Evolutionary conservation across 805 yeast genomes (phyloP).

Genomic region (Isabelozyma gotoi): DNA sequence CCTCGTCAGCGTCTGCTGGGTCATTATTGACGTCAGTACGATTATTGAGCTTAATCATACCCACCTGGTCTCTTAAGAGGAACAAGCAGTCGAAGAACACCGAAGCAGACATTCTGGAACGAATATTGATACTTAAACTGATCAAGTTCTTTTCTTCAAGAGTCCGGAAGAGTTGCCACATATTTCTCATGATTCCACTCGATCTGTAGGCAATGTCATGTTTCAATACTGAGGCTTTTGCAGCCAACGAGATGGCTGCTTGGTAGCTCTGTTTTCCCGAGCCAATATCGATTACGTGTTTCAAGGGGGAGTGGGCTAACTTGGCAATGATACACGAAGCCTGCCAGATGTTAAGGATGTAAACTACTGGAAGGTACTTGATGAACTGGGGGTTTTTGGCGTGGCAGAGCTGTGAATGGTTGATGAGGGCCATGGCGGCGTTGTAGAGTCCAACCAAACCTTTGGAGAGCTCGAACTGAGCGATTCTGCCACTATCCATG

Average conservation of each 20-base stretch:
- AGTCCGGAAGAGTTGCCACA: constrained; percentile 84
- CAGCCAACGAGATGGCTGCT: constrained; percentile 64
- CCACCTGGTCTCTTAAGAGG: constrained; percentile 81
- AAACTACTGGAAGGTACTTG: constrained; percentile 79
- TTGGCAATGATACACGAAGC: constrained; percentile 82
- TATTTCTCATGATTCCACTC: constrained; percentile 88
- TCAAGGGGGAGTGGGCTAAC: constrained; percentile 72
- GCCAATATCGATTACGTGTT: constrained; percentile 62
- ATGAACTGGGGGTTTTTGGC: constrained; percentile 60
- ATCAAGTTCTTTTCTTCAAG: constrained; percentile 53
- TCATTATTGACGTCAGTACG: constrained; percentile 20
- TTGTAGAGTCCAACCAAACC: constrained; percentile 79
- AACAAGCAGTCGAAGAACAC: constrained; percentile 90
- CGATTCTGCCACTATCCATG: constrained; percentile 57
- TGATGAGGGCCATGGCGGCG: constrained; percentile 70
- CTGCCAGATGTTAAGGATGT: constrained; percentile 86
- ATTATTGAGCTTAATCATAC: constrained; percentile 66
- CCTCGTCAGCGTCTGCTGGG: constrained; percentile 24
- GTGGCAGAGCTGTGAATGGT: constrained; percentile 65
- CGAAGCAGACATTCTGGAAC: constrained; percentile 88
- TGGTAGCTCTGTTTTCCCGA: constrained; percentile 71
- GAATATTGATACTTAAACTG: constrained; percentile 52
- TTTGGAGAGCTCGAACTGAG: constrained; percentile 59
- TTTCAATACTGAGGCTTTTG: constrained; percentile 79
- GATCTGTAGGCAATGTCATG: constrained; percentile 93